Base-by-base conservation (phyloP, 106 monocot genomes). In the Narthecium ossifragum region DNA sequence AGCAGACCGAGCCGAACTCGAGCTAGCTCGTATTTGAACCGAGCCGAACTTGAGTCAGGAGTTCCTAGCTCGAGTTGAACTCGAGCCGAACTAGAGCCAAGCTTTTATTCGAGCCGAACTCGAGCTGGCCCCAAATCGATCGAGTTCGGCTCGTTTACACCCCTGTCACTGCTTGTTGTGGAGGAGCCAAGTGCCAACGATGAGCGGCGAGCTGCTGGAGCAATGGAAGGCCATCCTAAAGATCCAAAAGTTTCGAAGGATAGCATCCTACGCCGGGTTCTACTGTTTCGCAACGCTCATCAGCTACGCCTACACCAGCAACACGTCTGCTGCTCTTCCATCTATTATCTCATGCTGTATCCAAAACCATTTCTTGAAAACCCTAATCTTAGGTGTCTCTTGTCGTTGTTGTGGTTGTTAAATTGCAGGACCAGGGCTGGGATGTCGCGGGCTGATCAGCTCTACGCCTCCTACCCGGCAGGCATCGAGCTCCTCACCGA, bases 191-290 rank as follows among this genome's bases (percentile, higher is more conserved):
- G n/a, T n/a, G n/a, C n/a, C n/a, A n/a, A n/a, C n/a, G n/a, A n/a
- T n/a, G n/a, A n/a, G n/a, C n/a, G n/a, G n/a, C n/a, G 43, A 43
- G 43, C 43, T 77, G 18, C 57, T 29, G 8, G 82, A 89, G 57
- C 61, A 70, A 41, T 83, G 62, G 54, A 89, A 90, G 63, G 71
- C 55, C 11, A 62, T 90, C 6, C 51, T 79, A 14, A 79, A 64
- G 68, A 98, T 98, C 75, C 96, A 98, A 63, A 98, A 81, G 61
- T 76, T 98, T 39, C 63, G 86, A 59, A 55, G 90, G 34, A 71
- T 67, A 39, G 90, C 50, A 2, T 80, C 76, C 26, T 90, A 90
- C 51, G 71, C 81, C 26, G 90, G 78, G 30, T 90, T 98, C 86
- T 98, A 84, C 68, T 56, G 73, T 75, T 98, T 98, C 76, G 62